Evolutionary conservation across 306 rosid species (phyloP), one percentile per base, ranked within the genome.

Genomic region (Luffa aegyptiaca): DNA sequence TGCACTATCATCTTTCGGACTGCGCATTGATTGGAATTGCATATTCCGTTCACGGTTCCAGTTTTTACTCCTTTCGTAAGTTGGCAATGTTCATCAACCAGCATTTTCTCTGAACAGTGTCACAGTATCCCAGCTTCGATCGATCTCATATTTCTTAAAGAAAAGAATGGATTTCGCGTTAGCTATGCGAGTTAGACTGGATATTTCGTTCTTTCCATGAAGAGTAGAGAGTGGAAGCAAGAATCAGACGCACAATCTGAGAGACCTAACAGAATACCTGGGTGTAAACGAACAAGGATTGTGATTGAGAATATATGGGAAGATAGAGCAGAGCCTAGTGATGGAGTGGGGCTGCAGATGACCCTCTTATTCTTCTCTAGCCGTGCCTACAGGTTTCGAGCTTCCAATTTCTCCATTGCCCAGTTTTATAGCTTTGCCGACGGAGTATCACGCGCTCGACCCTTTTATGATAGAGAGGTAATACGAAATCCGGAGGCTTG

Each of bases 401-500:
- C 86, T 86, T 92, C 87, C 81, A 89, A 87, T 84, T 64, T 86
- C 79, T 86, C 90, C 85, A 55, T 51, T 82, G 79, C 86, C 21
- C 89, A 87, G 64, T 84, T 80, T 71, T 79, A 84, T 14, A 58
- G 85, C 71, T 81, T 82, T 35, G 80, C 88, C 72, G 89, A 79
- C 26, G 85, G 82, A 64, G 89, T 82, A 73, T 77, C 85, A 57
- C 82, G 85, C 17, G 76, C 87, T 7, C 74, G 71, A 20, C 77
- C 81, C 39, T 83, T 75, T 55, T 70, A 74, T 33, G 86, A 90
- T 33, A 79, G 82, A 74, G 90, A 86, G 81, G 81, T 83, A n/a
- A 76, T 84, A 17, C 75, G 80, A 75, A 85, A 84, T 72, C 81
- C 94, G 44, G 93, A 90, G 71, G 83, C 89, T 79, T 94, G 97